Conservation (phyloP, 2,329 filamentous ascomycete genomes). For the Juglanconis juglandina region DNA sequence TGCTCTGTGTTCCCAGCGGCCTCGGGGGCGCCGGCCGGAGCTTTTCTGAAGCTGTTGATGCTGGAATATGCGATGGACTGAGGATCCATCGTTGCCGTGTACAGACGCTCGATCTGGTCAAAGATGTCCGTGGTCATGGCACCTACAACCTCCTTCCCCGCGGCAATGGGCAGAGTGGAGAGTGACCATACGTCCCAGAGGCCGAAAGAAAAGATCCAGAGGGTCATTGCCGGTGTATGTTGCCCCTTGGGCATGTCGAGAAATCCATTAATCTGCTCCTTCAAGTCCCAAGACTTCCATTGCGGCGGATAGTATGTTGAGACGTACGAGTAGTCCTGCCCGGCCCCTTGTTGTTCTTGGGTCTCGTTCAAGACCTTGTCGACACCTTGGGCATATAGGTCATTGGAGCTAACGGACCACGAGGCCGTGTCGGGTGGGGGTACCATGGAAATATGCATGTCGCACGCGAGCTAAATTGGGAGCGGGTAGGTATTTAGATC, state of each 20-base stretch:
- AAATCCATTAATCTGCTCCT: constrained; percentile 43
- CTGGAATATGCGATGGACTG: constrained; percentile 45
- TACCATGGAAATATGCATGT: constrained; percentile 43
- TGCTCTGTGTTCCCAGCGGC: not conserved
- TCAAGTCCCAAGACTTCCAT: constrained; percentile 37
- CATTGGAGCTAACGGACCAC: constrained; percentile 52
- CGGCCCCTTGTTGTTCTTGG: constrained; percentile 31
- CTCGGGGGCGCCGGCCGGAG: not conserved
- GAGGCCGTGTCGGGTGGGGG: constrained; percentile 46
- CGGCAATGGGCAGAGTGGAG: constrained; percentile 40
- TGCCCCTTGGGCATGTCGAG: constrained; percentile 36
- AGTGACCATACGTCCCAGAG: constrained; percentile 54
- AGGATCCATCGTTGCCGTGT: constrained; percentile 38
- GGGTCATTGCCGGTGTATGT: constrained; percentile 40
- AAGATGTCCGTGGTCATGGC: constrained; percentile 39
- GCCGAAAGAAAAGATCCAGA: constrained; percentile 53
- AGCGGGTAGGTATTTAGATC: not conserved
- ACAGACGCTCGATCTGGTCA: constrained; percentile 44
- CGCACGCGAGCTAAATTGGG: constrained; percentile 41
- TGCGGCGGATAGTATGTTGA: constrained; percentile 40
- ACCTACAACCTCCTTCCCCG: constrained; percentile 36
- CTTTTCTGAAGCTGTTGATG: constrained; percentile 26
- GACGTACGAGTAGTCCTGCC: constrained; percentile 43
- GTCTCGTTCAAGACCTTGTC: constrained; percentile 30
- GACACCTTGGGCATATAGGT: constrained; percentile 48